Base-by-base conservation (phyloP, 169 alveolate species). In the Sarcocystis neurona region DNA sequence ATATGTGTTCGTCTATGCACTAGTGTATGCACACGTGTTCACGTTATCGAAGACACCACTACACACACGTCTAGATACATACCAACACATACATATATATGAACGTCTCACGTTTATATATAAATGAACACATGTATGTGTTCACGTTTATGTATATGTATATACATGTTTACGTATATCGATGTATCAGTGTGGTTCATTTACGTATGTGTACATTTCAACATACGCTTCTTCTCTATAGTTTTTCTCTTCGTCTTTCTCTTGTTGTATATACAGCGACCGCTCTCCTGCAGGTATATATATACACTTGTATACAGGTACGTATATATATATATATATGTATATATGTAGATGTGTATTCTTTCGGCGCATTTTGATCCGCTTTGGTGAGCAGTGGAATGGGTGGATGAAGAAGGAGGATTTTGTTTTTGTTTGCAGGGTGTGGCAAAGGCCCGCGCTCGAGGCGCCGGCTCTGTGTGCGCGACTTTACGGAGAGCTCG, bases 391-490 rank as follows among this genome's bases (percentile, higher is more conserved):
- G 32, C 44, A 63, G 6, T 4, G 27, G 75, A 6, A 48, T 15
- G 27, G 15, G 15, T 10, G 6, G 27, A 48, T n/a, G n/a, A n/a
- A n/a, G n/a, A n/a, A n/a, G n/a, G n/a, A n/a, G n/a, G n/a, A n/a
- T n/a, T n/a, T n/a, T n/a, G n/a, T n/a, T n/a, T n/a, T n/a, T n/a
- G n/a, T n/a, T n/a, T n/a, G n/a, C 75, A 63, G 75, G 43, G 46
- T 63, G 43, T 63, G 75, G 75, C 75, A 63, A 41, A 15, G n/a
- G n/a, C 75, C 75, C 37, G 46, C 32, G 43, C 12, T 63, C 44
- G 75, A 63, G 1, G 46, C 75, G 75, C 75, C 75, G 6, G 75
- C 75, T 12, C 75, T 63, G 43, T 63, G 75, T 18, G 43, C 75
- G 4, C 39, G 43, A n/a, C 1, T 63, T n/a, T 63, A 63, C 75